Conservation (phyloP, 2,329 filamentous ascomycete genomes). For the Ceratocystis ficicola region DNA sequence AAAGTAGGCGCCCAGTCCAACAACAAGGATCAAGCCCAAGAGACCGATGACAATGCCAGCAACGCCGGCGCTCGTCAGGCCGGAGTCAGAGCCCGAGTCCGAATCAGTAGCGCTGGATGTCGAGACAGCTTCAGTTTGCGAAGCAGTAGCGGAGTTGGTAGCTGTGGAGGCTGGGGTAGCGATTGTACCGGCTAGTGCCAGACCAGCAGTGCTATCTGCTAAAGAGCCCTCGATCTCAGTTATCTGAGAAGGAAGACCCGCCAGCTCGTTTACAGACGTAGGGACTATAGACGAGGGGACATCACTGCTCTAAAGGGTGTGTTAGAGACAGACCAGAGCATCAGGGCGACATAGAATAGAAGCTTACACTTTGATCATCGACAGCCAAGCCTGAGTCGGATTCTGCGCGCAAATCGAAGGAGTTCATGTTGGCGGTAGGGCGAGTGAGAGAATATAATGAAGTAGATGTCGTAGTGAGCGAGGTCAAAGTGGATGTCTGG, state of each 20-base stretch:
- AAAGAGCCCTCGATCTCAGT: slow-evolving; percentile 7
- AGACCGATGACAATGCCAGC: slow-evolving; percentile 80
- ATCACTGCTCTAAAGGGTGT: not conserved
- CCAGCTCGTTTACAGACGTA: slow-evolving; percentile 9
- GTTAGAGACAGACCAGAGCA: not conserved
- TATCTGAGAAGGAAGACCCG: slow-evolving; percentile 18
- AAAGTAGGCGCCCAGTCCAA: slow-evolving; percentile 59
- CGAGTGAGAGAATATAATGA: not conserved
- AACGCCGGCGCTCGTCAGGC: slow-evolving; percentile 39
- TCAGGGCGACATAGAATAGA: not conserved
- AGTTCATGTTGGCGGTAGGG: slow-evolving; percentile 1
- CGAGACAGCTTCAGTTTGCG: not conserved
- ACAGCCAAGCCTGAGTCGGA: not conserved
- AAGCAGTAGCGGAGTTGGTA: slow-evolving; percentile 19
- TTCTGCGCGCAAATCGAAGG: not conserved
- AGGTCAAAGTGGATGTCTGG: not conserved
- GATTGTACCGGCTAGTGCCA: slow-evolving; percentile 21
- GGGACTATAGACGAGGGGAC: not conserved
- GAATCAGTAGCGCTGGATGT: not conserved
- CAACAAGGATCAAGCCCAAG: slow-evolving; percentile 52
- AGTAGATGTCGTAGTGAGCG: not conserved
- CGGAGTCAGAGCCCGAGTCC: slow-evolving; percentile 23
- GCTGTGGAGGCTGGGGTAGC: slow-evolving; percentile 22
- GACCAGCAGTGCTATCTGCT: slow-evolving; percentile 27
- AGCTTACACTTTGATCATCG: slow-evolving; percentile 4